Conservation (phyloP, 768 basidiomycete species). For the Lentinula aciculospora region DNA sequence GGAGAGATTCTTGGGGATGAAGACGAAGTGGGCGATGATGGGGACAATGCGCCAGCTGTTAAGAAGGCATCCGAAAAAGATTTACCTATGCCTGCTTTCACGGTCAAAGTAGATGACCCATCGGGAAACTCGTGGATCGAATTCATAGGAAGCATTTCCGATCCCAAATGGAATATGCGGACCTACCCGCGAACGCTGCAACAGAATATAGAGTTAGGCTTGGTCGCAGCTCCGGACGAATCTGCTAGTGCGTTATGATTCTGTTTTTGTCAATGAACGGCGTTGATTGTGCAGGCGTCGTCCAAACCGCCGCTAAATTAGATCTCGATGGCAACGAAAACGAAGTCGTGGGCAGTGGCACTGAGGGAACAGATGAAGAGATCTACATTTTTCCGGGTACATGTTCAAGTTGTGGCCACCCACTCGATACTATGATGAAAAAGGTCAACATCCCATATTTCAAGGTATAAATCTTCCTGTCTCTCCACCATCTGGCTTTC, state of each 20-base stretch:
- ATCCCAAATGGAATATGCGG: constrained; percentile 89
- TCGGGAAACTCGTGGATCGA: constrained; percentile 97
- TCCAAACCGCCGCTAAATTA: background rate
- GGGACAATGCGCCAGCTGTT: constrained; percentile 17
- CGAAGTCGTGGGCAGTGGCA: constrained; percentile 12
- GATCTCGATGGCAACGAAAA: background rate
- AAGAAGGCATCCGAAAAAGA: constrained; percentile 29
- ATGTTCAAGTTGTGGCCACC: constrained; percentile 85
- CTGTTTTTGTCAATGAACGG: background rate
- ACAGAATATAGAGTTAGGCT: constrained; percentile 77
- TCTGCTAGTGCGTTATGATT: constrained; percentile 12
- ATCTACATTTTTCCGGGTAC: constrained; percentile 81
- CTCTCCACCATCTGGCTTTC: background rate
- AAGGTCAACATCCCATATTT: constrained; percentile 96
- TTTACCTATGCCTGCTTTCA: constrained; percentile 65
- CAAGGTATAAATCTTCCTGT: constrained; percentile 54
- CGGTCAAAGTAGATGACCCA: constrained; percentile 85
- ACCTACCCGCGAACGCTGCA: constrained; percentile 74
- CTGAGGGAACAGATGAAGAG: constrained; percentile 66
- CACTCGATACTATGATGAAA: constrained; percentile 89
- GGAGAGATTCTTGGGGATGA: constrained; percentile 59
- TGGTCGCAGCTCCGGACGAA: constrained; percentile 47
- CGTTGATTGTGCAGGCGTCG: background rate
- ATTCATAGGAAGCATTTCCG: constrained; percentile 78
- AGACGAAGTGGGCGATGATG: constrained; percentile 33